phyloP scores from a whole-genome alignment of 495 filamentous ascomycete genomes.

The Xylaria palmicola region DNA sequence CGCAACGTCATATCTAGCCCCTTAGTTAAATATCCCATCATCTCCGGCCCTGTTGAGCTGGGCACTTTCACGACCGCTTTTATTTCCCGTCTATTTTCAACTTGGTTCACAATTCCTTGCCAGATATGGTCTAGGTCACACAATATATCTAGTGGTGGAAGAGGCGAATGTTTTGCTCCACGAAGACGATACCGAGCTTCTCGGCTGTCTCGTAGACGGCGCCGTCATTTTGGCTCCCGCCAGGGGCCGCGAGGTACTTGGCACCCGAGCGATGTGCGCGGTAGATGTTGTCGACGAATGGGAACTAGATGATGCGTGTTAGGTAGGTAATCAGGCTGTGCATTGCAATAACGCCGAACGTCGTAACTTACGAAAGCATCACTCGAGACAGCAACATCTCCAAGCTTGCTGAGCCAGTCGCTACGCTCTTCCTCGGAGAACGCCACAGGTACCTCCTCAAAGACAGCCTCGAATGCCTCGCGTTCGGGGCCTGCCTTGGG shows the following conservation, averaged over 20 bases:
- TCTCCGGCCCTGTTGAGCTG: neutral
- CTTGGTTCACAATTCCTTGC: neutral
- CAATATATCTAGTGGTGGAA: slow-evolving; percentile 72
- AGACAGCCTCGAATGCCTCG: slow-evolving; percentile 80
- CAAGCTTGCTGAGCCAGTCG: slow-evolving; percentile 76
- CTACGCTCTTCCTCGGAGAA: slow-evolving; percentile 84
- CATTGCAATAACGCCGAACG: neutral
- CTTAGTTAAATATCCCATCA: neutral
- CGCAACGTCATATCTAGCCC: neutral
- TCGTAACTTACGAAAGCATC: slow-evolving; percentile 85
- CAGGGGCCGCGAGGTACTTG: slow-evolving; percentile 93
- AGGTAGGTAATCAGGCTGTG: neutral
- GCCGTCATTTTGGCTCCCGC: slow-evolving; percentile 88
- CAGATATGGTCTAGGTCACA: neutral
- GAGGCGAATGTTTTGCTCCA: slow-evolving; percentile 82
- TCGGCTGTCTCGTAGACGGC: slow-evolving; percentile 89
- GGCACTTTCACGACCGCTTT: neutral
- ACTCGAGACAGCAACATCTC: slow-evolving; percentile 80
- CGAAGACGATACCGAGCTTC: slow-evolving; percentile 86
- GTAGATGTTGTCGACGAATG: slow-evolving; percentile 97
- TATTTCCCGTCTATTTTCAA: neutral
- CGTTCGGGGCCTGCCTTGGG: slow-evolving; percentile 77
- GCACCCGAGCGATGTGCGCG: slow-evolving; percentile 81
- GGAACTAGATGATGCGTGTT: slow-evolving; percentile 62
- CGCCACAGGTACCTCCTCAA: slow-evolving; percentile 82